These are phyloP conservation scores for Rhizopogon vesiculosus DNA, from an alignment of 768 basidiomycete genomes.

Conservation along the genomic window DNA sequence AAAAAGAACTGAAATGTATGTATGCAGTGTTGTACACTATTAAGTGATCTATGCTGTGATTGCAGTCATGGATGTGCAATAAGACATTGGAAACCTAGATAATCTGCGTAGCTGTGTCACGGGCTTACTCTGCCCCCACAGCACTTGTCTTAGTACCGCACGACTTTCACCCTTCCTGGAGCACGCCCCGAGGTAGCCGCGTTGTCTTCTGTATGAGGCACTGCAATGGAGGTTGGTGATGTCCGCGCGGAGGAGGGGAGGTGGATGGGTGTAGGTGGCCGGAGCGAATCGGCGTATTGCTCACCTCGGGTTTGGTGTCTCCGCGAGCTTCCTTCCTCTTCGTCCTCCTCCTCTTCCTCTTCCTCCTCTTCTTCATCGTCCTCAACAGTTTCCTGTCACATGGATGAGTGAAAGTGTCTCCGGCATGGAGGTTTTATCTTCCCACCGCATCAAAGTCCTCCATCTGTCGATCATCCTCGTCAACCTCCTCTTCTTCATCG, in stretches of 20 bases:
- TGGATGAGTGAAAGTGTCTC: conserved; percentile 8
- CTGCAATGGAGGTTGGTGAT: conserved; percentile 47
- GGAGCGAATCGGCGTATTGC: conserved; percentile 31
- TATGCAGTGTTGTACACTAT: conserved; percentile 5
- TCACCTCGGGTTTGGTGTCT: conserved; percentile 30
- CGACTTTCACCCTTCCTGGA: conserved; percentile 44
- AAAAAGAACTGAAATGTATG: not conserved
- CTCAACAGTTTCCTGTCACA: conserved; percentile 43
- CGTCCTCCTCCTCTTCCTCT: conserved; percentile 44
- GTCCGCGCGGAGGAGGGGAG: conserved; percentile 42
- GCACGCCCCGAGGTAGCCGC: conserved; percentile 19
- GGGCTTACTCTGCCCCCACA: not conserved
- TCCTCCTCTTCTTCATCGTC: conserved; percentile 54
- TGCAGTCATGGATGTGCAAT: conserved; percentile 5
- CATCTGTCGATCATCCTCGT: conserved; percentile 66
- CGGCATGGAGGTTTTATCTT: not conserved
- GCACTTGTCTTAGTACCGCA: conserved; percentile 30
- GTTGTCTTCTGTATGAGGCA: conserved; percentile 39
- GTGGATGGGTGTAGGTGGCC: conserved; percentile 35
- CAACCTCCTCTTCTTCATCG: conserved; percentile 56
- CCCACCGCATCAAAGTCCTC: conserved; percentile 83
- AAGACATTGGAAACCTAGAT: conserved; percentile 20
- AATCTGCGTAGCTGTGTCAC: conserved; percentile 6
- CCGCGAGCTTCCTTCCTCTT: conserved; percentile 21
- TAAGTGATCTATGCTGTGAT: conserved; percentile 1